Conservation (phyloP, 192 early-diverging fungal genomes). For the Backusella luteola region DNA sequence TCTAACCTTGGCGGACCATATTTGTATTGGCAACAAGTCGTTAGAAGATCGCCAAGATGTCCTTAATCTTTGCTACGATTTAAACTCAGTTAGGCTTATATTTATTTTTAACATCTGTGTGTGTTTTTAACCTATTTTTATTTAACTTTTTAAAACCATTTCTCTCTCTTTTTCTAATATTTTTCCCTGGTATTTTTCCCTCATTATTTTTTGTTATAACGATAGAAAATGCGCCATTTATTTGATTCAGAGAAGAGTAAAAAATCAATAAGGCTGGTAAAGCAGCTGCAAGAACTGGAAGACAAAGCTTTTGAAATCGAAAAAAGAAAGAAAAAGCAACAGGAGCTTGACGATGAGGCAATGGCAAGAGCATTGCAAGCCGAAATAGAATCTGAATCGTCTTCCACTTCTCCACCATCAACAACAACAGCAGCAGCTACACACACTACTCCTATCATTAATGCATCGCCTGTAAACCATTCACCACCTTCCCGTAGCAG, state of each 20-base stretch:
- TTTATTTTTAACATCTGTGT: neutral
- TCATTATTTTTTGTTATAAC: neutral
- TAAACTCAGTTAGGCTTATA: neutral
- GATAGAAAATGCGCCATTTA: neutral
- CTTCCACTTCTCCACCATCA: neutral
- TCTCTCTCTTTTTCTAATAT: neutral
- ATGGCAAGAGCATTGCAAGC: conserved; percentile 13
- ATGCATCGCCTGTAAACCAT: neutral
- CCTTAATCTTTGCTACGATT: neutral
- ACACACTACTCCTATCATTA: neutral
- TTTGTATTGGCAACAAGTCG: neutral
- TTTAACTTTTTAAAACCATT: neutral
- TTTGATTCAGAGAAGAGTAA: conserved; percentile 7
- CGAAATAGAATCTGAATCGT: neutral
- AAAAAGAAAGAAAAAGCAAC: neutral
- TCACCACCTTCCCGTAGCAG: neutral
- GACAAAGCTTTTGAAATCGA: conserved; percentile 7
- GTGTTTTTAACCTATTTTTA: neutral
- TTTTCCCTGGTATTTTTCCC: neutral
- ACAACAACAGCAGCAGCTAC: neutral
- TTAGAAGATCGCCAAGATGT: neutral
- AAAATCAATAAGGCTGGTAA: conserved; percentile 14
- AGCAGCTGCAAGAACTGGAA: conserved; percentile 3
- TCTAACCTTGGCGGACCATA: conserved; percentile 1
- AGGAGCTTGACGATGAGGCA: conserved; percentile 13